Base-by-base conservation (phyloP, 2,329 filamentous ascomycete genomes). In the Botrytis porri region DNA sequence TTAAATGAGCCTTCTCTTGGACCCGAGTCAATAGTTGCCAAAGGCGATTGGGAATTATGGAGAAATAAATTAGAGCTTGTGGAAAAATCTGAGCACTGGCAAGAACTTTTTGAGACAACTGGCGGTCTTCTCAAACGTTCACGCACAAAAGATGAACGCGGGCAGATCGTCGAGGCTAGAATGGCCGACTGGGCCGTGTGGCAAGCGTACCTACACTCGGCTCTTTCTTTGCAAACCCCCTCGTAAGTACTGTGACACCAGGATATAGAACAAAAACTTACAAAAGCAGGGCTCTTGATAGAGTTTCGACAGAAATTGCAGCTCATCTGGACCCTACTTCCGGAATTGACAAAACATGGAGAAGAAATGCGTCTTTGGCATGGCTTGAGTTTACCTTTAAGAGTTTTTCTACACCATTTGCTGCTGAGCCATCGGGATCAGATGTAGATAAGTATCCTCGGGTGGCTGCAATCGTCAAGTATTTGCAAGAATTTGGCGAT, bases 31-130 rank as follows among this genome's bases (percentile, higher is more conserved):
- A 67, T 69, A 32, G 72, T 80, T 57, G 79, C 80, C 9, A 81
- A 81, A 70, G 78, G 80, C 14, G 80, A 81, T 51, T 82, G 80
- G 80, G 75, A 78, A 60, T 71, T 82, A 35, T 80, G 79, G 78
- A 79, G 77, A 71, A 74, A 78, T 29, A 80, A 78, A 63, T 69
- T 81, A 51, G 74, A 75, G 61, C 69, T 79, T 10, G 71, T 81
- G 71, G 74, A 76, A 69, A 62, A 76, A 57, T 71, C 74, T 35
- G 45, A 75, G n/a, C 62, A 77, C 37, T 81, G 80, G 80, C 64
- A 78, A 60, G 76, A 79, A 16, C 72, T 81, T 18, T 79, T 79
- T 63, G 73, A 79, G 9, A 77, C 70, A 22, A 78, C 77, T 35
- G 72, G 74, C 25, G 37, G 45, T 29, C 74, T 81, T 57, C 77